phyloP scores from a whole-genome alignment of 2,329 filamentous ascomycete species.

The Juglanconis sp. region DNA sequence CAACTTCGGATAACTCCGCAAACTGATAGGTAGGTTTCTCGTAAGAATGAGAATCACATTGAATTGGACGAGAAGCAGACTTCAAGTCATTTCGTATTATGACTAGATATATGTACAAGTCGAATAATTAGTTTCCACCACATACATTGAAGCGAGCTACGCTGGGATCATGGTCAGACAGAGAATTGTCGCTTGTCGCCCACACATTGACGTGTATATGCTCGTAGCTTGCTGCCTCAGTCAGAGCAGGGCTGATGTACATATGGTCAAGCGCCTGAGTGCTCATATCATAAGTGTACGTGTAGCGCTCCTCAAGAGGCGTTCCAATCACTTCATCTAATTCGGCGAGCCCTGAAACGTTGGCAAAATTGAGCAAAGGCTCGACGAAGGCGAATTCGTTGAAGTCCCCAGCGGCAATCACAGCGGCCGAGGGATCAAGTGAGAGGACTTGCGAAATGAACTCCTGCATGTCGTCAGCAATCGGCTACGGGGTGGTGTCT shows the following conservation, averaged over 20 bases:
- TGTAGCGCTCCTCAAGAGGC: slow-evolving; percentile 59
- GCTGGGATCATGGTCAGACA: slow-evolving; percentile 68
- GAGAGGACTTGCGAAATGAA: slow-evolving; percentile 59
- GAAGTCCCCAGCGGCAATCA: slow-evolving; percentile 66
- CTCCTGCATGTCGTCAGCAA: slow-evolving; percentile 28
- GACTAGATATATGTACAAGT: neutral
- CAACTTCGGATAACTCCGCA: slow-evolving; percentile 2
- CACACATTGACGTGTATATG: slow-evolving; percentile 72
- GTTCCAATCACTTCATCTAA: slow-evolving; percentile 58
- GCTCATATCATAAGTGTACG: slow-evolving; percentile 68
- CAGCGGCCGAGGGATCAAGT: slow-evolving; percentile 50
- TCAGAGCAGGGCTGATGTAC: slow-evolving; percentile 57
- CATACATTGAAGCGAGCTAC: slow-evolving; percentile 64
- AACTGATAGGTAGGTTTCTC: too few species aligned
- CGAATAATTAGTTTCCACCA: slow-evolving; percentile 15
- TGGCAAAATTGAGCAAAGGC: slow-evolving; percentile 54
- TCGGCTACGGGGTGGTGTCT: neutral
- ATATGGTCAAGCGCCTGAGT: slow-evolving; percentile 69
- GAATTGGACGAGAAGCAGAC: too few species aligned
- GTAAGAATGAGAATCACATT: too few species aligned
- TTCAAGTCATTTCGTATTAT: neutral
- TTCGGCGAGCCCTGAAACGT: slow-evolving; percentile 54
- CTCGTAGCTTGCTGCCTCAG: slow-evolving; percentile 48
- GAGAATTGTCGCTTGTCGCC: slow-evolving; percentile 52
- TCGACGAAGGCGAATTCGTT: slow-evolving; percentile 67